Evolutionary conservation across 176 grass and related monocot species (phyloP), one percentile per base, ranked within the genome.

Genomic region (Oryza glumipatula): DNA sequence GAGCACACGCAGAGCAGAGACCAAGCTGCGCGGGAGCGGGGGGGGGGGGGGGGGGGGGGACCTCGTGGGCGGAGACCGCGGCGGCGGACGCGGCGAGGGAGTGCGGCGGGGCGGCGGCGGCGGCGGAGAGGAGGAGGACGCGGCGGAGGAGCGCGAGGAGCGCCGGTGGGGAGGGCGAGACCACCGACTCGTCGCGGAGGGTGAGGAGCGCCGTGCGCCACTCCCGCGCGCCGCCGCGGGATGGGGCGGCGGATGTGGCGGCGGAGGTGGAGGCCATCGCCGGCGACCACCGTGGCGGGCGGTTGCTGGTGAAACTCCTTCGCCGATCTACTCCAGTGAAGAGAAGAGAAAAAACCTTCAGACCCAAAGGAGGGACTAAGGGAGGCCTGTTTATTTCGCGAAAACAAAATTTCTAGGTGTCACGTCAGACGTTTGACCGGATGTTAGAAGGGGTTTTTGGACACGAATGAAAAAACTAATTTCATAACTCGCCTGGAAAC

Each of bases 191-290:
- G 77, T 98, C 95, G 43, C 93, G 90, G 73, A 98, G 86, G 66
- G 95, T 98, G 68, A 98, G 92, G 47, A 98, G 85, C 17, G 89
- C 88, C 3, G 91, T 98, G 56, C 95, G 88, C 95, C 95, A 98
- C 19, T 78, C 82, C 45, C 88, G 83, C 72, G 86, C 73, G 48
- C 82, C 87, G 68, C 87, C 82, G 85, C 46, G 16, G 51, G 16
- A 54, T 54, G 56, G 0, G 1, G 13, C 32, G 76, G 85, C 92
- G 70, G 90, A 66, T 77, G 12, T 2, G 65, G 77, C 35, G 56
- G 80, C 1, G 22, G 48, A 60, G 77, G 71, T 41, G 49, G 75
- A 77, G 67, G 88, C 73, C 83, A 86, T 90, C 67, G 74, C 68
- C 80, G 43, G 78, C 32, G n/a, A 30, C 43, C 71, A 63, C 58